Conservation (phyloP, 129 eudicot genomes). For the Tagetes erecta region DNA sequence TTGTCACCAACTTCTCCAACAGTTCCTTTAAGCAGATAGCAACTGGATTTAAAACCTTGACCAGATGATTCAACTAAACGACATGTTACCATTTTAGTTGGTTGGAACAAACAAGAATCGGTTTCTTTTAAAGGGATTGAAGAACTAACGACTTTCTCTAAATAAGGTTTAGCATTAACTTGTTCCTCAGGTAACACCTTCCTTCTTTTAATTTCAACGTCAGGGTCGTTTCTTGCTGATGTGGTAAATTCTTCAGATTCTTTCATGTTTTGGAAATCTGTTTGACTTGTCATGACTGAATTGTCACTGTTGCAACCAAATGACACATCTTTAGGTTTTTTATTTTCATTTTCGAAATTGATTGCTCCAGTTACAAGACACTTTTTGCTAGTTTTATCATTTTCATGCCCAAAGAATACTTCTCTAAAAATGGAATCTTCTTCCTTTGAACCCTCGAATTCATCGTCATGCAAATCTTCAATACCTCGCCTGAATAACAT, state of each 20-base stretch:
- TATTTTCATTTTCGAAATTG: constrained; percentile 39
- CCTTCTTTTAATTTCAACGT: constrained; percentile 48
- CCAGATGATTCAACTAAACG: constrained; percentile 78
- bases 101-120: constrained; percentile 38
- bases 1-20: constrained; percentile 27
- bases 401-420: constrained; percentile 57
- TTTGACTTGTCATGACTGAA: constrained; percentile 56
- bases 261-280: constrained; percentile 32
- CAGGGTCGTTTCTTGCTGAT: constrained; percentile 34
- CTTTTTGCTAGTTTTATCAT: constrained; percentile 45
- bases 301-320: constrained; percentile 57
- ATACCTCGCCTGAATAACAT: constrained; percentile 57
- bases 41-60: constrained; percentile 66
- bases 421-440: constrained; percentile 63
- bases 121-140: constrained; percentile 45
- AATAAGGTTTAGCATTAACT: constrained; percentile 45
- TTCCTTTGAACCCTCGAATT: constrained; percentile 70
- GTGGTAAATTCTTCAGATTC: constrained; percentile 38
- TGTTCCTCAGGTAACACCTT: constrained; percentile 57
- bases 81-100: constrained; percentile 47
- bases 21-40: constrained; percentile 66
- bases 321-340: constrained; percentile 40
- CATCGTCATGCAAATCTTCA: constrained; percentile 70
- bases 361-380: constrained; percentile 55
- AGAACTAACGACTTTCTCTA: constrained; percentile 38